Evolutionary conservation across 805 yeast species (phyloP), one percentile per base, ranked within the genome.

Genomic region (Yarrowia sp.): DNA sequence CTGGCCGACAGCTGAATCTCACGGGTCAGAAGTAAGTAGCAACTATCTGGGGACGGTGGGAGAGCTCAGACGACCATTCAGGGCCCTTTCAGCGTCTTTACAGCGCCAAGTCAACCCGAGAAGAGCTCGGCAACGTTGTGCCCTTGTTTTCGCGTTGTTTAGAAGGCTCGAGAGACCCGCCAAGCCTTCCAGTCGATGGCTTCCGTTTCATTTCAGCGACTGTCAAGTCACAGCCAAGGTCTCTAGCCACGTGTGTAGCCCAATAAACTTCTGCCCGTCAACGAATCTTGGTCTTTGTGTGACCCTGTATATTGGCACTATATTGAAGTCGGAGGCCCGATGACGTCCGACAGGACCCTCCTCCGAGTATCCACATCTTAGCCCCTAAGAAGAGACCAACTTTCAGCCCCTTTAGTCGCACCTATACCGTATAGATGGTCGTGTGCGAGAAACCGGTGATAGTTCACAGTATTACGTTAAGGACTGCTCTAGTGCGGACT

Each of bases 191-290:
- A 24, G 11, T 26, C 59, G 59, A 51, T 51, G 59, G 43, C 59
- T n/a, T 51, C 30, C 43, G 17, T n/a, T 24, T 24, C 43, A 24
- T 51, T 51, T 51, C 43, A 26, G 30, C 46, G 9, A 8, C 16
- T 7, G 30, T 26, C 46, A 36, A 24, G 46, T 28, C 35, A 36
- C n/a, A 54, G 41, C 46, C 61, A 54, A 54, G 61, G 19, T 41
- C 61, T 17, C 26, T 54, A 54, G 61, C 61, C 61, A 54, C 61
- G 61, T 54, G 61, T 54, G 61, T 54, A 35, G 61, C 61, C 36
- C 21, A 36, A 12, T 54, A 26, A 24, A 26, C 61, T 54, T 54
- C 46, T 22, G 16, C n/a, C 44, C 7, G 17, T 41, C 46, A 19
- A 1, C 6, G 44, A 8, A 24, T 12, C 44, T 9, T 10, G 17